A percentile compares a stretch with the other conserved stretches of the same genome.
Evolutionary conservation across 1,284 basidiomycete species (phyloP).

Genomic region (Dichomitus squalens): DNA sequence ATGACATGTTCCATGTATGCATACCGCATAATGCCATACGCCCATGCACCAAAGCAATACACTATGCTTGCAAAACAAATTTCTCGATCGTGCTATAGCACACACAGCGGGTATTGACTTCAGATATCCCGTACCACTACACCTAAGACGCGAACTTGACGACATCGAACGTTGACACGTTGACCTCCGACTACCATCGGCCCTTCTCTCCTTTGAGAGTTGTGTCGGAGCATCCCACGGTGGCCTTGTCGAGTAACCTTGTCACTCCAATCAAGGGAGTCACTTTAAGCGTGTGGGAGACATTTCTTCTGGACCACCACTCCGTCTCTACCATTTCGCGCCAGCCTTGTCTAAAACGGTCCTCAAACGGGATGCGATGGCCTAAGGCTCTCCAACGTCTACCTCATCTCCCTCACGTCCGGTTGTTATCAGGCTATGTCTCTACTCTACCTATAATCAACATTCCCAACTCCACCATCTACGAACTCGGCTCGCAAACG

Average conservation of each 20-base stretch:
- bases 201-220: too few relatives aligned
- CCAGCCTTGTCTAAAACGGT: neutral
- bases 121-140: too few relatives aligned
- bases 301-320: neutral
- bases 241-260: too few relatives aligned
- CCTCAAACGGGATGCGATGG: constrained; percentile 10
- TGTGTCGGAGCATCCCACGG: too few relatives aligned
- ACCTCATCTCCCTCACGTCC: neutral
- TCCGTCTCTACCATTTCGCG: neutral
- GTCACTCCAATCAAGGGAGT: too few relatives aligned
- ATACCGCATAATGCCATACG: constrained; percentile 20
- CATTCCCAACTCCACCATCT: constrained; percentile 32
- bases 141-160: too few relatives aligned
- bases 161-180: too few relatives aligned
- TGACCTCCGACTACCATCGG: too few relatives aligned
- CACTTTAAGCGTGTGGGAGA: too few relatives aligned
- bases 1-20: constrained; percentile 26
- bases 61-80: neutral
- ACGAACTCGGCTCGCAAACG: constrained; percentile 25
- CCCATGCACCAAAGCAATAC: constrained; percentile 11
- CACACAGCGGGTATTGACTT: too few relatives aligned
- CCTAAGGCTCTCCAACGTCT: neutral
- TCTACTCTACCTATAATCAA: constrained; percentile 25
- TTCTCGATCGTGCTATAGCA: too few relatives aligned
- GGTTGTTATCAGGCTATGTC: constrained; percentile 4